Evolutionary conservation across 768 basidiomycete species (phyloP).

Genomic region (Sutorius australiensis): DNA sequence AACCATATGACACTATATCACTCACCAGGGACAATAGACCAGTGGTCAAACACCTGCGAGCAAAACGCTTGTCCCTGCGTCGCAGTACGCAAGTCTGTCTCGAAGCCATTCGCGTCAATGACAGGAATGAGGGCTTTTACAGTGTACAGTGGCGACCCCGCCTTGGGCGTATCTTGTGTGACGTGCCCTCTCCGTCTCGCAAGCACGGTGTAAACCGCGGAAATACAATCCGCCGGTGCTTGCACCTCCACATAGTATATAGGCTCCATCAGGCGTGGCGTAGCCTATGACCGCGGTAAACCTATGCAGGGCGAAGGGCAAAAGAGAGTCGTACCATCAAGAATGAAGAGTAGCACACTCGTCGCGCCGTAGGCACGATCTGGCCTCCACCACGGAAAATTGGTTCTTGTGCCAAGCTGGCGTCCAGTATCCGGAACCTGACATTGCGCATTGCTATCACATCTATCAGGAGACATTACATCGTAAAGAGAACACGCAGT

Average conservation of each 20-base stretch:
- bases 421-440: constrained; percentile 94
- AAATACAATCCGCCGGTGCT: constrained; percentile 97
- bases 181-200: constrained; percentile 99
- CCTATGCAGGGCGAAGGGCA: constrained; percentile 3
- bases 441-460: constrained; percentile 91
- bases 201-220: constrained; percentile 96
- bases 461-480: not conserved
- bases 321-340: constrained; percentile 67
- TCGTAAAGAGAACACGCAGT: not conserved
- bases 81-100: constrained; percentile 94
- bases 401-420: constrained; percentile 88
- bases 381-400: constrained; percentile 98
- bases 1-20: constrained; percentile 7
- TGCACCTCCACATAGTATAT: constrained; percentile 99
- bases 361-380: constrained; percentile 97
- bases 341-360: constrained; percentile 99
- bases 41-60: constrained; percentile 95
- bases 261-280: constrained; percentile 93
- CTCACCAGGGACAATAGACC: constrained; percentile 96
- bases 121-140: constrained; percentile 98
- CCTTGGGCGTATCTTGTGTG: constrained; percentile 96
- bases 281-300: constrained; percentile 53
- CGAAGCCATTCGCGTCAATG: constrained; percentile 97
- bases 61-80: constrained; percentile 99
- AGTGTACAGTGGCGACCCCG: constrained; percentile 95